phyloP scores from a whole-genome alignment of 768 basidiomycete species.

The Lanmaoa pseudosensibilis region DNA sequence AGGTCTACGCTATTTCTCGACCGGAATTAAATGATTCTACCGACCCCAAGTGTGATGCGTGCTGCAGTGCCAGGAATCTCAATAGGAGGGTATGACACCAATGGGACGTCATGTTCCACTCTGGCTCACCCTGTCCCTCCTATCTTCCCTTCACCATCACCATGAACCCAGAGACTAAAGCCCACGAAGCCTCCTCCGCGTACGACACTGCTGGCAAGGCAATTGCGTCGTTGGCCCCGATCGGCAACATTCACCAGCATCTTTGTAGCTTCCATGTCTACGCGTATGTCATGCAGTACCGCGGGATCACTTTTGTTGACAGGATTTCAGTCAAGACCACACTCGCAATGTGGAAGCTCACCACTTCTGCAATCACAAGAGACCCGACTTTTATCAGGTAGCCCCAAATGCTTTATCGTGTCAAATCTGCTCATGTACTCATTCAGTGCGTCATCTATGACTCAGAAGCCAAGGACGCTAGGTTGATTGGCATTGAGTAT shows the following conservation, averaged over 20 bases:
- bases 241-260: slow-evolving; percentile 33
- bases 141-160: not conserved
- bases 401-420: not conserved
- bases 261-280: slow-evolving; percentile 38
- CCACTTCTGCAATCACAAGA: slow-evolving; percentile 44
- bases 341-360: slow-evolving; percentile 43
- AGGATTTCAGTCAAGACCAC: slow-evolving; percentile 26
- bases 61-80: not conserved
- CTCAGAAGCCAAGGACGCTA: slow-evolving; percentile 40
- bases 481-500: slow-evolving; percentile 56
- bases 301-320: not conserved
- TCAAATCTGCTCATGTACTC: slow-evolving; percentile 31
- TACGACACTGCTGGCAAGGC: slow-evolving; percentile 29
- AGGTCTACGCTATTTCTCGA: not conserved
- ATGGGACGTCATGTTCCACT: not conserved
- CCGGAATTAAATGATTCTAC: not conserved
- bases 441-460: slow-evolving; percentile 47
- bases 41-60: not conserved
- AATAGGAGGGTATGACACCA: slow-evolving; percentile 10
- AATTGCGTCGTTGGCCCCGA: slow-evolving; percentile 37
- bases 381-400: slow-evolving; percentile 40
- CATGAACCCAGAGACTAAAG: slow-evolving; percentile 32
- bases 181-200: slow-evolving; percentile 17
- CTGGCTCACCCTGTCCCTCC: not conserved
- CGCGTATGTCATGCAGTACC: slow-evolving; percentile 22